Evolutionary conservation across 2,329 filamentous ascomycete genomes (phyloP), one percentile per base, ranked within the genome.

Genomic region (Trichoderma gracile): DNA sequence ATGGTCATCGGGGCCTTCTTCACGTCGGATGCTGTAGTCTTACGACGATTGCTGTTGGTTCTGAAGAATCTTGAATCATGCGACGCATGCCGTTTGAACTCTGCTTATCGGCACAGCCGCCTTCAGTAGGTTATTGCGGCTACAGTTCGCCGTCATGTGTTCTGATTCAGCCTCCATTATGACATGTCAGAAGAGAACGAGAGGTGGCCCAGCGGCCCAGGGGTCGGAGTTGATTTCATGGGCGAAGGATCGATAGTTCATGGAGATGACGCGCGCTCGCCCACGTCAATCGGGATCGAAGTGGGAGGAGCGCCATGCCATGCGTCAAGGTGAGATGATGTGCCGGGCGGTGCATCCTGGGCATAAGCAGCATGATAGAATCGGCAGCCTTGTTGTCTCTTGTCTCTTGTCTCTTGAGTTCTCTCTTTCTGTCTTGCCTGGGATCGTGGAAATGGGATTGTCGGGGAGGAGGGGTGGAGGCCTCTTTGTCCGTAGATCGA

Each of bases 281-380:
- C 33, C 33, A 42, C 49, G 58, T 4, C 14, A 25, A 43, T 25
- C 58, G 58, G 58, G 38, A 53, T 59, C 45, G 56, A 40, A 27
- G 45, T 50, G 56, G 56, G 45, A 59, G 56, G 25, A n/a, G 27
- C 17, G 40, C 53, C 40, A 30, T 56, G 53, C 21, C 38, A 56
- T 56, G 30, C 15, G 43, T 42, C 33, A 50, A 42, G 33, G 33
- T 38, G 33, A 14, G 33, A 38, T 42, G 33, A 27, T 47, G 40
- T 40, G 55, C 43, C 21, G 12, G 33, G 33, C 5, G 12, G 30
- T 53, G 57, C 47, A 14, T 12, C 23, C 43, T n/a, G 58, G 58
- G 49, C 43, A 61, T 52, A 43, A 52, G 33, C 45, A 43, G 25
- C 17, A 50, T 50, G 14, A 3, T 43, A 60, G 45, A 14, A 50